Evolutionary conservation across 139 green algal species (phyloP).

Genomic region (Pleodorina starrii): DNA sequence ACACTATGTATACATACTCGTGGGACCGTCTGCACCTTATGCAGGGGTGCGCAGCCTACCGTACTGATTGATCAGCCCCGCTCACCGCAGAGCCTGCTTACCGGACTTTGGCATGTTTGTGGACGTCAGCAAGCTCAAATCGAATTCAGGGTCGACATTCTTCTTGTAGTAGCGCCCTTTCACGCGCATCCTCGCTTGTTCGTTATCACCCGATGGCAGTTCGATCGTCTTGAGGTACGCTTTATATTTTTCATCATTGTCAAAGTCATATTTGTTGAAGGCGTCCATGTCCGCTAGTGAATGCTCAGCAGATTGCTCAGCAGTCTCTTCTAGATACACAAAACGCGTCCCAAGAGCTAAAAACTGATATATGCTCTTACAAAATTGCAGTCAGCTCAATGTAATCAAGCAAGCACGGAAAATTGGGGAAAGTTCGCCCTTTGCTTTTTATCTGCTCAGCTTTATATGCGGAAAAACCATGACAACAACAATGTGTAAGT

Average conservation of each 20-base stretch:
- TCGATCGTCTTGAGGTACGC: not conserved
- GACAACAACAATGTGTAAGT: not conserved
- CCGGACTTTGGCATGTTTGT: not conserved
- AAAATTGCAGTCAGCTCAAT: not conserved
- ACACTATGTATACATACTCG: not conserved
- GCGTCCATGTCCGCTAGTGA: constrained; percentile 7
- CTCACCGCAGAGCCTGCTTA: not conserved
- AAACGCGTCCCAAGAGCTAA: not conserved
- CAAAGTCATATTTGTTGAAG: constrained; percentile 13
- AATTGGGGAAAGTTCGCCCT: too few species aligned
- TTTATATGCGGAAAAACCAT: not conserved
- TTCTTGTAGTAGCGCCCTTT: constrained; percentile 35
- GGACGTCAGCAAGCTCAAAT: not conserved
- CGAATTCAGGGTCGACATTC: constrained; percentile 26
- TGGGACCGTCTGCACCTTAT: not conserved
- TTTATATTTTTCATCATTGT: constrained; percentile 4
- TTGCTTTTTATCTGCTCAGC: not conserved
- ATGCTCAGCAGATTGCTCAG: not conserved
- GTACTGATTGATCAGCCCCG: not conserved
- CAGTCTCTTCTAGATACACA: not conserved
- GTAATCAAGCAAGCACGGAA: not conserved
- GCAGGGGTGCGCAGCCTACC: too few species aligned
- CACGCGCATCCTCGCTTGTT: not conserved
- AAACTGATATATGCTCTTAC: not conserved
- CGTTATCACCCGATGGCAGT: not conserved